These are phyloP conservation scores for Penicillium expansum DNA, from an alignment of 2,329 filamentous ascomycete genomes.

Conservation along the genomic window DNA sequence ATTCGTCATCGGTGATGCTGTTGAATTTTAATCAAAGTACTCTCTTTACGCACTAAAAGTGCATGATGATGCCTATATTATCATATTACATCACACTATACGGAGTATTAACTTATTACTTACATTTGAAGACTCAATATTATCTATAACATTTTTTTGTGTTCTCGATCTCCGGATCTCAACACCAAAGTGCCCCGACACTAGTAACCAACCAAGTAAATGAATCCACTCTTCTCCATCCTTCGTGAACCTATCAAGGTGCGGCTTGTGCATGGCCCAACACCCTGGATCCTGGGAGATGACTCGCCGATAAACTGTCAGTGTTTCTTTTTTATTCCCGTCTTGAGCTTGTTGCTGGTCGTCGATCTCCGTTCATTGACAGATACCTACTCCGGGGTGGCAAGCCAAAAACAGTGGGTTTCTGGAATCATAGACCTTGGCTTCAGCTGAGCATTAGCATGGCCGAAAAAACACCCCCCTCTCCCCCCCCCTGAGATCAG, in stretches of 20 bases:
- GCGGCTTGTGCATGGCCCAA: conserved; percentile 23
- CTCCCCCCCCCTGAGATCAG: conserved; percentile 24
- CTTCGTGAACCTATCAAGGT: conserved; percentile 22
- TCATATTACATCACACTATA: neutral
- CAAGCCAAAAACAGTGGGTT: neutral
- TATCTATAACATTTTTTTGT: conserved; percentile 4
- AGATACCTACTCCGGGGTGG: conserved; percentile 13
- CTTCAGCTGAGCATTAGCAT: conserved; percentile 11
- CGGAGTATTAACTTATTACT: neutral
- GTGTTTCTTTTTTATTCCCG: neutral
- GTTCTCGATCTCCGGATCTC: conserved; percentile 24
- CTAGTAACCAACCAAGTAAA: conserved; percentile 19
- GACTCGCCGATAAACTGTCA: conserved; percentile 20
- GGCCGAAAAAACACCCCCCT: neutral
- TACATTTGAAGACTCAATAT: neutral
- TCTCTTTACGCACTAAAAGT: neutral
- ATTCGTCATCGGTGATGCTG: neutral
- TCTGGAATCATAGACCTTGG: neutral
- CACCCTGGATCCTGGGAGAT: conserved; percentile 24
- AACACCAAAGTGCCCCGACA: conserved; percentile 19
- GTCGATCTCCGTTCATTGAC: conserved; percentile 14
- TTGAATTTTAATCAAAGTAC: neutral
- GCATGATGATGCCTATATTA: neutral
- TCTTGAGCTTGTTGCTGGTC: neutral
- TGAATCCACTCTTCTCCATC: conserved; percentile 1